Evolutionary conservation across 179 eudicot genomes (phyloP).

Genomic region (Pouteria campechiana): DNA sequence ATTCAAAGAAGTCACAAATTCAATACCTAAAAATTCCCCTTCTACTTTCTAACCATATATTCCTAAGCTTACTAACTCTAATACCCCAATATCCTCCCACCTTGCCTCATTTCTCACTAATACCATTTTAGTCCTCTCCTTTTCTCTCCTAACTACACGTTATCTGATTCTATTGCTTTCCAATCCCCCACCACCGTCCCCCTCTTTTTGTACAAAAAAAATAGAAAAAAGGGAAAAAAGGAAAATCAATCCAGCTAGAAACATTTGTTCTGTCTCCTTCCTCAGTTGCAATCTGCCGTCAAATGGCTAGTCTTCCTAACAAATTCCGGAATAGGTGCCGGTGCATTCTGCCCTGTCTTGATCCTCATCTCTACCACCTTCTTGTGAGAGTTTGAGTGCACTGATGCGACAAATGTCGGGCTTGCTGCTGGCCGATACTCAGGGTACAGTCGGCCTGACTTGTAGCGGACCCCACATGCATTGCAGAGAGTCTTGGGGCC

Average conservation of each 20-base stretch:
- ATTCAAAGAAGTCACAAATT: conserved; percentile 13
- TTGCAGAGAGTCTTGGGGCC: conserved; percentile 82
- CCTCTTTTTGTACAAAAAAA: conserved; percentile 7
- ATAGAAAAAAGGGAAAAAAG: neutral
- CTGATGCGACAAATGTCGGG: conserved; percentile 53
- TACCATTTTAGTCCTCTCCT: neutral
- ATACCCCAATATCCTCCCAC: conserved; percentile 13
- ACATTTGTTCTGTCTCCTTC: neutral
- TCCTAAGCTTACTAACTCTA: conserved; percentile 19
- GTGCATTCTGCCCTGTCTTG: conserved; percentile 2
- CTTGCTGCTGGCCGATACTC: conserved; percentile 89
- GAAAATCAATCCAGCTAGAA: neutral
- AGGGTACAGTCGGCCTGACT: conserved; percentile 75
- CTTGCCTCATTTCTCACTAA: conserved; percentile 13
- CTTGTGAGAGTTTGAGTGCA: conserved; percentile 87
- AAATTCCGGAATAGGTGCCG: conserved; percentile 12
- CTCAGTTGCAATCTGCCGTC: conserved; percentile 15
- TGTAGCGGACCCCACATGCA: conserved; percentile 80
- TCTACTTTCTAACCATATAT: conserved; percentile 7
- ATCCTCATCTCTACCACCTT: conserved; percentile 74
- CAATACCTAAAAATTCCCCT: conserved; percentile 8
- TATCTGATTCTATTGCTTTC: conserved; percentile 7
- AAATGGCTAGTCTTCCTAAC: conserved; percentile 14
- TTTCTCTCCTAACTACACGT: neutral
- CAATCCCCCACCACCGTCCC: no score